Conservation (phyloP, 176 grass and related monocot species). For the Avena sativa region DNA sequence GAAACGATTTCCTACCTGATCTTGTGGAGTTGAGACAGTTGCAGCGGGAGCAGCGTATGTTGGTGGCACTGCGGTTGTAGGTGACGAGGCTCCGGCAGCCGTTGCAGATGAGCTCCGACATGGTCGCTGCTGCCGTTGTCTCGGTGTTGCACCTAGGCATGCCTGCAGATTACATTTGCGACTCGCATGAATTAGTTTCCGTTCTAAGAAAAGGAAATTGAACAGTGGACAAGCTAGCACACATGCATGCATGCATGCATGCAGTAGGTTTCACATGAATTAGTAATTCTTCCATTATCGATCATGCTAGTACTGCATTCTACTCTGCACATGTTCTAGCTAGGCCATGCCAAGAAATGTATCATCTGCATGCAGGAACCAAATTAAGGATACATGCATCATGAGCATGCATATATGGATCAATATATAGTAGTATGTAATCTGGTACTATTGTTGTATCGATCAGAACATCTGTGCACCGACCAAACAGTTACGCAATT, state of each 20-base stretch:
- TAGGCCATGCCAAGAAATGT: not conserved
- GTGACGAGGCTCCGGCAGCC: conserved; percentile 60
- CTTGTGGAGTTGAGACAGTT: not conserved
- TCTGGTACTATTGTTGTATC: not conserved
- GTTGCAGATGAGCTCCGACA: conserved; percentile 61
- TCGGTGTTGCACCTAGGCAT: conserved; percentile 30
- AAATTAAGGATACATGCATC: not conserved
- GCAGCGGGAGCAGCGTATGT: conserved; percentile 62
- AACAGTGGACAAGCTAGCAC: not conserved
- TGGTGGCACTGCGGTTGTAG: conserved; percentile 51
- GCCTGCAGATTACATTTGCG: conserved; percentile 1
- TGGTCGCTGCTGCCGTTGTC: conserved; percentile 17
- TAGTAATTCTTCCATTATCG: not conserved
- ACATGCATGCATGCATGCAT: not conserved
- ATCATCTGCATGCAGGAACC: not conserved
- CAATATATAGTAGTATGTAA: not conserved
- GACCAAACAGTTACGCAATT: not conserved
- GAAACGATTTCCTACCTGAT: not conserved
- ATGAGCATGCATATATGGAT: not conserved
- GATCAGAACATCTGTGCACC: not conserved
- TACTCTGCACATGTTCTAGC: not conserved
- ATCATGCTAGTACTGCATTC: not conserved
- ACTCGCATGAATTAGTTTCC: not conserved
- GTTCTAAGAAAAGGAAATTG: not conserved
- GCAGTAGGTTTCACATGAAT: no score